Evolutionary conservation across 768 basidiomycete genomes (phyloP).

Genomic region (Leccinum subgranulosum): DNA sequence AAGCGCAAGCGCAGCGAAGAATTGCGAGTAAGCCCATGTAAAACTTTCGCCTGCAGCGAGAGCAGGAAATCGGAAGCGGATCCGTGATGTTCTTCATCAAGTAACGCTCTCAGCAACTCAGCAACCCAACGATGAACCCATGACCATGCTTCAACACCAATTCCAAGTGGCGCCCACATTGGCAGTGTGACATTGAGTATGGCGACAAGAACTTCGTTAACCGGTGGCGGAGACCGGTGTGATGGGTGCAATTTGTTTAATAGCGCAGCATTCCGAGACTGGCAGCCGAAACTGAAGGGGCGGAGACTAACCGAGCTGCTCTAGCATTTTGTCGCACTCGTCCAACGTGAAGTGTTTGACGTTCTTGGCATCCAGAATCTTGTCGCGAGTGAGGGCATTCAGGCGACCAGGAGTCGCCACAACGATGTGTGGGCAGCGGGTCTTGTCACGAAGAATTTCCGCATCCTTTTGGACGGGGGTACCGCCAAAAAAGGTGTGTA

Average conservation of each 20-base stretch:
- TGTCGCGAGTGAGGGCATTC: conserved; percentile 94
- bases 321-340: conserved; percentile 99
- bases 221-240: conserved; percentile 32
- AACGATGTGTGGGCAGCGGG: conserved; percentile 97
- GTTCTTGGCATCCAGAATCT: conserved; percentile 89
- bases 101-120: conserved; percentile 36
- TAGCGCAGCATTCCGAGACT: conserved; percentile 37
- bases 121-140: conserved; percentile 34
- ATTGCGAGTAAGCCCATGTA: conserved; percentile 15
- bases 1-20: conserved; percentile 12
- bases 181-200: conserved; percentile 37
- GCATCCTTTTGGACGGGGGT: conserved; percentile 92
- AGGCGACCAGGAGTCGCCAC: conserved; percentile 97
- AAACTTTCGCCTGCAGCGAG: conserved; percentile 23
- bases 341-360: conserved; percentile 99
- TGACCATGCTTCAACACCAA: conserved; percentile 38
- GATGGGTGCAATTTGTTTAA: conserved; percentile 47
- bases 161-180: conserved; percentile 39
- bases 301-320: conserved; percentile 98
- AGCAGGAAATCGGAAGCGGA: conserved; percentile 33
- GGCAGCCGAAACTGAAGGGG: conserved; percentile 67
- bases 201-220: conserved; percentile 36
- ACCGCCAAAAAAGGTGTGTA: conserved; percentile 97
- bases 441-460: conserved; percentile 92
- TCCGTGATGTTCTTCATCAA: conserved; percentile 36